A percentile compares a stretch with the other conserved stretches of the same genome.
phyloP scores from a whole-genome alignment of 495 filamentous ascomycete species.

The Penicillium salamii region DNA sequence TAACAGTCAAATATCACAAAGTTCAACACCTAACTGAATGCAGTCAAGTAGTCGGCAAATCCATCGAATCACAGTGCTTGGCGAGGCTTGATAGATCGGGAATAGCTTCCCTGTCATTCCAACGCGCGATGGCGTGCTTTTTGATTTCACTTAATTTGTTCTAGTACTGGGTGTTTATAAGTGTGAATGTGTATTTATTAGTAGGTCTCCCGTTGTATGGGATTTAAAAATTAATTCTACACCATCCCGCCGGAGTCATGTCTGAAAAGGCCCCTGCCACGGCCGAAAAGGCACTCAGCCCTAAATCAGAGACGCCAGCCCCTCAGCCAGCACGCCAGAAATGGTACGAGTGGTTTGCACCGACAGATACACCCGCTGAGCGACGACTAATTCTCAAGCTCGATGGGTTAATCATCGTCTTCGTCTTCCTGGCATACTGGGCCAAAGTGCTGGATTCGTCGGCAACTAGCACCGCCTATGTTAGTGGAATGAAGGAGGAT shows the following conservation, averaged over 20 bases:
- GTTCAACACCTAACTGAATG: too few relatives aligned
- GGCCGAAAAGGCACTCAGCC: neutral
- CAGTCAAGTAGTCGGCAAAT: too few relatives aligned
- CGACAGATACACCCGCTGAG: constrained; percentile 36
- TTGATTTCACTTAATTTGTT: too few relatives aligned
- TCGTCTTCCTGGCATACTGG: constrained; percentile 39
- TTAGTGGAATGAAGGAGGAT: constrained; percentile 30
- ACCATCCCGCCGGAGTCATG: neutral
- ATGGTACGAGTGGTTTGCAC: constrained; percentile 43
- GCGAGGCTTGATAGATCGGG: too few relatives aligned
- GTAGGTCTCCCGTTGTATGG: too few relatives aligned
- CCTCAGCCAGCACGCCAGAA: constrained; percentile 18
- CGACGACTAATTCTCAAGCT: constrained; percentile 41
- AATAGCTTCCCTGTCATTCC: too few relatives aligned
- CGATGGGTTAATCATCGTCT: constrained; percentile 32
- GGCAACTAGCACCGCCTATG: constrained; percentile 26
- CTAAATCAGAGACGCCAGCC: neutral
- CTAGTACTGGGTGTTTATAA: too few relatives aligned
- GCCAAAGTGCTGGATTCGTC: constrained; percentile 40
- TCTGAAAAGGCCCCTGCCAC: constrained; percentile 6
- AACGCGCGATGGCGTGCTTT: too few relatives aligned
- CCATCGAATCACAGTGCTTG: too few relatives aligned
- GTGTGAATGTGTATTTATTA: too few relatives aligned
- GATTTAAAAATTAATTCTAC: too few relatives aligned
- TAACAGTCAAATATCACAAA: too few relatives aligned